Conservation (phyloP, 352 stramenopile genomes). For the Globisporangium solare region DNA sequence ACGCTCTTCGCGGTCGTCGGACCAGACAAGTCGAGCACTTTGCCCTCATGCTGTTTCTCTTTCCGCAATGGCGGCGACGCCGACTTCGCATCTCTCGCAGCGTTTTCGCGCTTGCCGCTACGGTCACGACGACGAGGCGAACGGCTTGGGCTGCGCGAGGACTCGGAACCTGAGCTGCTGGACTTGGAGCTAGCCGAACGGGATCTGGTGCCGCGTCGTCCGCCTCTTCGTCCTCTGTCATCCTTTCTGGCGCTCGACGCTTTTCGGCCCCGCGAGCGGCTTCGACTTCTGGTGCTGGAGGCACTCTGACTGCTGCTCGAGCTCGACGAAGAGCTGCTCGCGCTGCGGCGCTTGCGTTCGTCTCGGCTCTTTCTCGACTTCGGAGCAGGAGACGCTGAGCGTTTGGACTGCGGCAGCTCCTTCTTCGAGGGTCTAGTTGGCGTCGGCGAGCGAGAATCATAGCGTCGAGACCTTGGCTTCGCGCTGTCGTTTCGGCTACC, state of each 20-base stretch:
- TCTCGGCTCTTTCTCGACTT: background rate
- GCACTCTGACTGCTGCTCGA: constrained; percentile 14
- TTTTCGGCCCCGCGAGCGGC: constrained; percentile 20
- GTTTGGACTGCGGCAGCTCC: background rate
- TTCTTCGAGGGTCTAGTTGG: constrained; percentile 6
- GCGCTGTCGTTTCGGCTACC: constrained; percentile 6
- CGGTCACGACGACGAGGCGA: constrained; percentile 3
- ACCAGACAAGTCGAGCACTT: constrained; percentile 15
- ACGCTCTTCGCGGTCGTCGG: constrained; percentile 8
- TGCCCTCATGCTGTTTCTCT: constrained; percentile 2
- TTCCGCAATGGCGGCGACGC: background rate
- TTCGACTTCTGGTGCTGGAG: constrained; percentile 16
- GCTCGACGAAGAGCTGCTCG: constrained; percentile 21
- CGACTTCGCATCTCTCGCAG: background rate
- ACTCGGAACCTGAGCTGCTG: constrained; percentile 10
- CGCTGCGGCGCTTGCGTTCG: constrained; percentile 9
- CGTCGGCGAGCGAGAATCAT: constrained; percentile 8
- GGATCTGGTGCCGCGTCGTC: background rate
- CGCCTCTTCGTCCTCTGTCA: background rate
- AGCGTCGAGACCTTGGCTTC: constrained; percentile 1
- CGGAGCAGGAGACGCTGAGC: background rate
- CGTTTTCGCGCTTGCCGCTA: background rate
- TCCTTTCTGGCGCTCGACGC: background rate
- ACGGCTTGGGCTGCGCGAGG: constrained; percentile 9
- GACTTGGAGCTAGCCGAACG: constrained; percentile 5